Percentiles rank a stretch among this genome's conserved stretches.
Conservation (phyloP, 2,329 filamentous ascomycete species). For the Diaporthe destruens region DNA sequence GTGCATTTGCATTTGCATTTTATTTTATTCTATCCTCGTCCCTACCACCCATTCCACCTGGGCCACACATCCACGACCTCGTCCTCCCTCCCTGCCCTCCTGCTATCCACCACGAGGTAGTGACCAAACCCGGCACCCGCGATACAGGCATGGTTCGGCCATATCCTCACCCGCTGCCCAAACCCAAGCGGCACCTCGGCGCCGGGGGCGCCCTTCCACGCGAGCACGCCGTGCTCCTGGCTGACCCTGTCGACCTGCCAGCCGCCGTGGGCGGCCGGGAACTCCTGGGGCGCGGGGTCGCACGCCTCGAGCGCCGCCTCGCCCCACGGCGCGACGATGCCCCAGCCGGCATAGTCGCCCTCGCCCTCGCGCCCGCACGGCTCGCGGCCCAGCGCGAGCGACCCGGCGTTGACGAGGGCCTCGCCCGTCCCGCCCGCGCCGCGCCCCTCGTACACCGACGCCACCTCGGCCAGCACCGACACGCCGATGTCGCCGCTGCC, state of each 20-base stretch:
- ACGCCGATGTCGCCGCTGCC: conserved; percentile 72
- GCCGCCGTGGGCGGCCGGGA: conserved; percentile 57
- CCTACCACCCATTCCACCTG: conserved; percentile 77
- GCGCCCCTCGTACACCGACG: conserved; percentile 74
- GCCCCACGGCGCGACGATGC: conserved; percentile 73
- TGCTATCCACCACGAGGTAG: conserved; percentile 80
- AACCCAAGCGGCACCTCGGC: conserved; percentile 64
- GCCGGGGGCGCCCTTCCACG: conserved; percentile 66
- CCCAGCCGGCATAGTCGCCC: conserved; percentile 75
- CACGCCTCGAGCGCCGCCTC: conserved; percentile 47
- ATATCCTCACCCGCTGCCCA: conserved; percentile 77
- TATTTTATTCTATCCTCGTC: conserved; percentile 39
- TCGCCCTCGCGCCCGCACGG: conserved; percentile 68
- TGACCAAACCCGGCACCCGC: conserved; percentile 77
- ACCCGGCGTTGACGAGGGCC: conserved; percentile 76
- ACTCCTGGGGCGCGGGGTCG: conserved; percentile 55
- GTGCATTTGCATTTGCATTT: too few relatives aligned
- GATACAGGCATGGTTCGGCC: conserved; percentile 87
- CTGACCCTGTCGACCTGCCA: conserved; percentile 80
- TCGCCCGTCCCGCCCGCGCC: conserved; percentile 65
- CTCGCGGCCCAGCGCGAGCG: conserved; percentile 78
- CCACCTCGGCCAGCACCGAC: conserved; percentile 78
- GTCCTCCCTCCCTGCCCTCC: conserved; percentile 63
- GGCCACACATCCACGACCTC: conserved; percentile 82
- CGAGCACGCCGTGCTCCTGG: conserved; percentile 83